phyloP scores from a whole-genome alignment of 768 basidiomycete species.

The Leucocoprinus leucothites region DNA sequence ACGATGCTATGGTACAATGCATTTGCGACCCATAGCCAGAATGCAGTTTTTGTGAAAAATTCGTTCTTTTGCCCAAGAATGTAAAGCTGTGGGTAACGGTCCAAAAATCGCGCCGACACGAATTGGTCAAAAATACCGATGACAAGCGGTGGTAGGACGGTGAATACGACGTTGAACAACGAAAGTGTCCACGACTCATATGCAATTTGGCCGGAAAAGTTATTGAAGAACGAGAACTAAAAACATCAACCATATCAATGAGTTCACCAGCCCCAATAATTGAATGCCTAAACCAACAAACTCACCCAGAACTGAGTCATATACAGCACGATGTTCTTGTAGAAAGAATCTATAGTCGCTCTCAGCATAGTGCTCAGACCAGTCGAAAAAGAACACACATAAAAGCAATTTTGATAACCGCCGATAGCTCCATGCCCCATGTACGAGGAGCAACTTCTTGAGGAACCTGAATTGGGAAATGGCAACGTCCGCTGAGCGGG shows the following conservation, averaged over 20 bases:
- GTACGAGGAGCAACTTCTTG: constrained; percentile 92
- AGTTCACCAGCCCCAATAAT: neutral
- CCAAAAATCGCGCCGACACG: constrained; percentile 93
- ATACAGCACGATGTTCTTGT: constrained; percentile 97
- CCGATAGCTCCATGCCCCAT: constrained; percentile 98
- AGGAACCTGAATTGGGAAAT: constrained; percentile 97
- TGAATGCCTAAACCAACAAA: constrained; percentile 1
- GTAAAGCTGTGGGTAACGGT: constrained; percentile 96
- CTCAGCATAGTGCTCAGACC: constrained; percentile 7
- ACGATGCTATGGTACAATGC: constrained; percentile 90
- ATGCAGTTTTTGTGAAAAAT: constrained; percentile 88
- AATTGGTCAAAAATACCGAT: constrained; percentile 99
- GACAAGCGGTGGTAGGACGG: constrained; percentile 92
- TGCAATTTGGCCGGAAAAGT: constrained; percentile 97
- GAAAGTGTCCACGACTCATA: constrained; percentile 99
- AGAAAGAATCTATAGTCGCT: constrained; percentile 77
- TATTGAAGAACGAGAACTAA: constrained; percentile 99
- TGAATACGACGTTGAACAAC: constrained; percentile 95
- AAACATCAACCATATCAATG: neutral
- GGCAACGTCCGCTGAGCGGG: constrained; percentile 94
- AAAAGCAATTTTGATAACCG: constrained; percentile 92
- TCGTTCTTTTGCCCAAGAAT: constrained; percentile 90
- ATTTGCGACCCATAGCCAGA: constrained; percentile 91
- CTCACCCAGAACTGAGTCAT: constrained; percentile 98
- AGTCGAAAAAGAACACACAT: constrained; percentile 52